Evolutionary conservation across 176 grass and related monocot species (phyloP).

Genomic region (Oryza longistaminata): DNA sequence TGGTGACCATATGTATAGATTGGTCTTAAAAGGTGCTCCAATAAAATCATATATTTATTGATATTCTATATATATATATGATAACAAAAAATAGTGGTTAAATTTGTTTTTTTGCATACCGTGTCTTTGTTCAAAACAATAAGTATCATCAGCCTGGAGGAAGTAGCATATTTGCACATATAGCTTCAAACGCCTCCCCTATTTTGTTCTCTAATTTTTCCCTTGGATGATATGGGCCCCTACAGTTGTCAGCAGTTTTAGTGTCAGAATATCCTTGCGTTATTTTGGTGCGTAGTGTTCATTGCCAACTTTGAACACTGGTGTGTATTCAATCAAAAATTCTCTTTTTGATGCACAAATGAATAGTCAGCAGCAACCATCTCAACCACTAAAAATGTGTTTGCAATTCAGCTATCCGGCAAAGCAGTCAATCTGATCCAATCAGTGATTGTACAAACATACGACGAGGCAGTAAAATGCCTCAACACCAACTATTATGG

Average conservation of each 20-base stretch:
- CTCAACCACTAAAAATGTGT: background rate
- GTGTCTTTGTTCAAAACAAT: no score
- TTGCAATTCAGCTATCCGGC: conserved; percentile 61
- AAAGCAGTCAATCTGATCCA: conserved; percentile 55
- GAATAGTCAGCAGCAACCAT: background rate
- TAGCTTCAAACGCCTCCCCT: background rate
- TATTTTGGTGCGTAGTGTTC: background rate
- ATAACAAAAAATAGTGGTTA: no score
- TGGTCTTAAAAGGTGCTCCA: no score
- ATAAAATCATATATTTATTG: no score
- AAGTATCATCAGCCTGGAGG: no score
- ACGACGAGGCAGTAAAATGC: conserved; percentile 49
- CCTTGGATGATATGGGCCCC: background rate
- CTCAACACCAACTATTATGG: conserved; percentile 61
- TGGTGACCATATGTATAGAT: no score
- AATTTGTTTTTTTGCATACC: no score
- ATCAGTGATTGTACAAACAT: conserved; percentile 55
- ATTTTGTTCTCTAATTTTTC: background rate
- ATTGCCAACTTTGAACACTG: background rate
- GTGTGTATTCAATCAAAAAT: no score
- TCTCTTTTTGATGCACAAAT: background rate
- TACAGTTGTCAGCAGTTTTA: background rate
- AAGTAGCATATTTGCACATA: background rate
- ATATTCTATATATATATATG: no score
- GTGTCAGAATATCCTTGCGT: background rate